Evolutionary conservation across 2,329 filamentous ascomycete species (phyloP).

Genomic region (Talaromyces rugulosus): DNA sequence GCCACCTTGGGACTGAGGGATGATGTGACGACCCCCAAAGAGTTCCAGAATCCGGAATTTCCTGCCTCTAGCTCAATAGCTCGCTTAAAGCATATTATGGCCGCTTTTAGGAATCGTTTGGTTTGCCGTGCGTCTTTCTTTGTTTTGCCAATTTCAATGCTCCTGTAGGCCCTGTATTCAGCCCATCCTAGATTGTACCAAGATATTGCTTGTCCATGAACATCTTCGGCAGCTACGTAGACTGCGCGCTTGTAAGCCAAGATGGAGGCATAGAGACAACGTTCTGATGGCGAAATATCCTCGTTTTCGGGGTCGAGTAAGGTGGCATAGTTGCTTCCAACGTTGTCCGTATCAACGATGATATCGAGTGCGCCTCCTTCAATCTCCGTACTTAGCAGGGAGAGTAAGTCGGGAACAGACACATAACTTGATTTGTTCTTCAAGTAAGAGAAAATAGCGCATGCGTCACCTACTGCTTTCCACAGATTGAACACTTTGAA

Average conservation of each 20-base stretch:
- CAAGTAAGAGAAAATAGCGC: constrained; percentile 74
- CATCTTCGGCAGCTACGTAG: constrained; percentile 64
- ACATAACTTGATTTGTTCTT: constrained; percentile 64
- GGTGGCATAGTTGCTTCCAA: constrained; percentile 42
- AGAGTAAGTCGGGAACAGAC: constrained; percentile 53
- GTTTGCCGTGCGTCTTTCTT: constrained; percentile 47
- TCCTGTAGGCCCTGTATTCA: constrained; percentile 75
- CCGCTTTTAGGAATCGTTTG: constrained; percentile 69
- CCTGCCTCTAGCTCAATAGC: constrained; percentile 93
- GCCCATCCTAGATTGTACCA: constrained; percentile 97
- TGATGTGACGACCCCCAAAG: constrained; percentile 85
- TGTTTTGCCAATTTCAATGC: constrained; percentile 45
- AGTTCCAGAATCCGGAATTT: constrained; percentile 96
- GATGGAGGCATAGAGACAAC: constrained; percentile 67
- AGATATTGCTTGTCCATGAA: constrained; percentile 87
- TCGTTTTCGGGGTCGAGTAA: constrained; percentile 29
- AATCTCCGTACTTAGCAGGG: constrained; percentile 55
- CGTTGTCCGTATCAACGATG: constrained; percentile 66
- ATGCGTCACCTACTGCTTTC: constrained; percentile 88
- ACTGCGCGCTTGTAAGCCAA: constrained; percentile 86
- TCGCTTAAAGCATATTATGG: constrained; percentile 87
- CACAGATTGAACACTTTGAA: constrained; percentile 85
- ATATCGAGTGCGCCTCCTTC: constrained; percentile 53
- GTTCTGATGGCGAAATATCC: constrained; percentile 37
- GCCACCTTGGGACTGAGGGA: constrained; percentile 79